Conservation (phyloP, 75 land plant species). For the Cupressus sempervirens region DNA sequence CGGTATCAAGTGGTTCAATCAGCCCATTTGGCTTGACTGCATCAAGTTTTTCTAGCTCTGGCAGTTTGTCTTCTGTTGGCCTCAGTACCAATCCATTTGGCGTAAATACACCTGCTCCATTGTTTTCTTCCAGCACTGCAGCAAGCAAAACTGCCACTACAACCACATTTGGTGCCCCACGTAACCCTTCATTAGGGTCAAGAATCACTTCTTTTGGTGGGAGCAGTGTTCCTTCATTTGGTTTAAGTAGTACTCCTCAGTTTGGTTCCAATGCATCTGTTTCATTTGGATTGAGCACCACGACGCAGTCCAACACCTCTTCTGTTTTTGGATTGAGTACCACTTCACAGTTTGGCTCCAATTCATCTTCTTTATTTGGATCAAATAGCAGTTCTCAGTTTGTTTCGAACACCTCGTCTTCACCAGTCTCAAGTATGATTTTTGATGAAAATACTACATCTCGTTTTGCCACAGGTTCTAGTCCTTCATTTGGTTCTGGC, state of each 20-base stretch:
- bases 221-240: slow-evolving; percentile 1
- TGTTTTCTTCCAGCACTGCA: not conserved
- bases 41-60: not conserved
- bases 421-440: not conserved
- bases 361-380: not conserved
- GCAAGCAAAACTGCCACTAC: not conserved
- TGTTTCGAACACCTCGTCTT: not conserved
- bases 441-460: not conserved
- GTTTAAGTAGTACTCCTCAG: not conserved
- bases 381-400: not conserved
- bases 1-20: not conserved
- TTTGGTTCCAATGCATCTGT: not conserved
- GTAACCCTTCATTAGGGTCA: not conserved
- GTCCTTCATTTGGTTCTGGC: not conserved
- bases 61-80: slow-evolving; percentile 4
- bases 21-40: not conserved
- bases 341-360: not conserved
- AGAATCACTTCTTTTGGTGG: not conserved
- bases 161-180: not conserved
- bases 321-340: not conserved
- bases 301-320: not conserved
- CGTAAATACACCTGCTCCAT: not conserved
- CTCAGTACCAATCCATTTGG: not conserved
- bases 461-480: not conserved
- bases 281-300: not conserved